Conservation (phyloP, 2,329 filamentous ascomycete genomes). For the Rhinocladiella mackenziei region DNA sequence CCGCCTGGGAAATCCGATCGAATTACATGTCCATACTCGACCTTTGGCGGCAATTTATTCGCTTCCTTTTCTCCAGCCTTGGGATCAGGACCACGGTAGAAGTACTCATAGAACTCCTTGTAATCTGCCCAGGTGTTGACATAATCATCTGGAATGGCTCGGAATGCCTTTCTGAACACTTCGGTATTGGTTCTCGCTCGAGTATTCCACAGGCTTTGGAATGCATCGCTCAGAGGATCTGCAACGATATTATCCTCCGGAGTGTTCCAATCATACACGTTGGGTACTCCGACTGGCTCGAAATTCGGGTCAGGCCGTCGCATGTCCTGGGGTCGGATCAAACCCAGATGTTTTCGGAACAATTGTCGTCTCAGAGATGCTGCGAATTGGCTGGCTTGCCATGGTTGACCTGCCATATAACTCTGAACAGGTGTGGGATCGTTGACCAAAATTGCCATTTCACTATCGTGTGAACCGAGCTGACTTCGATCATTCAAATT, state of each 20-base stretch:
- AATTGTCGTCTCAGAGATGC: conserved; percentile 75
- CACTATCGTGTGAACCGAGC: conserved; percentile 82
- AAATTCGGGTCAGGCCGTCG: conserved; percentile 57
- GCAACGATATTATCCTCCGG: conserved; percentile 50
- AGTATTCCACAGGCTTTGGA: conserved; percentile 56
- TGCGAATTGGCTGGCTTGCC: conserved; percentile 74
- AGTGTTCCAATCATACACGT: conserved; percentile 52
- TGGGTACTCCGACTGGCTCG: conserved; percentile 54
- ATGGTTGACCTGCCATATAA: conserved; percentile 74
- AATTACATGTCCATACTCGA: conserved; percentile 84
- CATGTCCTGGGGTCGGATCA: conserved; percentile 69
- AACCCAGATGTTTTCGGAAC: conserved; percentile 85
- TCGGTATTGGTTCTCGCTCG: conserved; percentile 57
- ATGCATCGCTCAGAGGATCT: conserved; percentile 56
- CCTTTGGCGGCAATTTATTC: conserved; percentile 52
- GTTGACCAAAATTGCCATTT: conserved; percentile 85
- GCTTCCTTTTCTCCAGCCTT: conserved; percentile 42
- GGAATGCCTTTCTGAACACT: conserved; percentile 59
- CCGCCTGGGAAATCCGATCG: conserved; percentile 68
- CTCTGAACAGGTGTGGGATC: conserved; percentile 69
- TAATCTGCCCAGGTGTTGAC: conserved; percentile 60
- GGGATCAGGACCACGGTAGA: conserved; percentile 48
- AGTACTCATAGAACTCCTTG: conserved; percentile 60
- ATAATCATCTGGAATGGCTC: conserved; percentile 57
- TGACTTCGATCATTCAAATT: conserved; percentile 92